phyloP scores from a whole-genome alignment of 805 yeast species.

The Yarrowia yakushimensis region DNA sequence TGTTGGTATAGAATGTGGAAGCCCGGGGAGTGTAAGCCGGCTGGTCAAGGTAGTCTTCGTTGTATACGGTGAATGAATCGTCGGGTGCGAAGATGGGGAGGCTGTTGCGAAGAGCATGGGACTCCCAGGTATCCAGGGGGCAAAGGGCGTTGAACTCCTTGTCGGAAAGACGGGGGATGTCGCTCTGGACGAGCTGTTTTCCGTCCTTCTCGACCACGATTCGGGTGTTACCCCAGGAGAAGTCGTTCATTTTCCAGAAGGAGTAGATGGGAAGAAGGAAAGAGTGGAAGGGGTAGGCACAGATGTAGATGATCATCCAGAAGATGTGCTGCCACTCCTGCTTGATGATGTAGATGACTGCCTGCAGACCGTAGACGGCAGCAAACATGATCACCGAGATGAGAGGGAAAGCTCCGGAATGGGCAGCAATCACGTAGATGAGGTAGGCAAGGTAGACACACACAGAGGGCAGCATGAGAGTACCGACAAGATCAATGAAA shows the following conservation, averaged over 20 bases:
- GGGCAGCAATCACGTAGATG: slow-evolving; percentile 48
- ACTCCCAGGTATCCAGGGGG: slow-evolving; percentile 41
- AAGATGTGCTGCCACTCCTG: slow-evolving; percentile 47
- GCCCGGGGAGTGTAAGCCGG: slow-evolving; percentile 10
- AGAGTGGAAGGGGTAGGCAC: slow-evolving; percentile 60
- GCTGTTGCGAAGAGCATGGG: slow-evolving; percentile 39
- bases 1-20: slow-evolving; percentile 20
- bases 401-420: slow-evolving; percentile 49
- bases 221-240: slow-evolving; percentile 65
- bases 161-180: slow-evolving; percentile 12
- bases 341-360: slow-evolving; percentile 47
- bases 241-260: slow-evolving; percentile 63
- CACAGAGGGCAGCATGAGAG: slow-evolving; percentile 58
- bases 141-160: slow-evolving; percentile 29
- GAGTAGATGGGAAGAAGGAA: slow-evolving; percentile 58
- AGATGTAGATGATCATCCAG: slow-evolving; percentile 55
- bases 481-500: slow-evolving; percentile 52
- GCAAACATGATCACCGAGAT: slow-evolving; percentile 55
- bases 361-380: slow-evolving; percentile 56
- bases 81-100: slow-evolving; percentile 32
- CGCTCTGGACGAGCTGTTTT: slow-evolving; percentile 39
- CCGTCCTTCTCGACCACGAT: slow-evolving; percentile 54
- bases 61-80: slow-evolving; percentile 12
- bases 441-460: slow-evolving; percentile 52
- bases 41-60: slow-evolving; percentile 21